Base-by-base conservation (phyloP, 169 alveolate species). In the Plasmodium berghei region DNA sequence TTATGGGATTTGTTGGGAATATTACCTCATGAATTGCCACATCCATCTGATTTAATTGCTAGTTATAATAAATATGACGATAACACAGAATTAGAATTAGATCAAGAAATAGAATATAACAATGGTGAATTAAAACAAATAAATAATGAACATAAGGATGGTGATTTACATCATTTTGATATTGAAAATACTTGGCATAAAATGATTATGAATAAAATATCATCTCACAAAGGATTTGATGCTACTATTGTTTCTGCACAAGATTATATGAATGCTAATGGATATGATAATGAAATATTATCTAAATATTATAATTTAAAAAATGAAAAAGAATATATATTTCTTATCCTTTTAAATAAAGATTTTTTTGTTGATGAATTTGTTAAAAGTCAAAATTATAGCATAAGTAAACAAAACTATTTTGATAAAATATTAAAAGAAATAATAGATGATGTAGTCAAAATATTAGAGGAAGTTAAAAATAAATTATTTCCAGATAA, bases 11-110 rank as follows among this genome's bases (percentile, higher is more conserved):
- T 66, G 2, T 46, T 83, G 8, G 70, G 70, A 3, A 54, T 83
- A 0, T 18, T 83, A 59, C 90, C 90, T 5, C 83, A 83, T 54
- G 86, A 83, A 49, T 45, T 83, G 26, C 90, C 90, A 1, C 90
- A 83, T 49, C 90, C 90, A 14, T 83, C 90, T 10, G 18, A 69
- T 2, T 22, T 83, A 18, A 70, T 83, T 8, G 22, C 69, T 71
- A 40, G 72, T 0, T 83, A 83, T 45, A 58, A 58, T 12, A 54
- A 24, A n/a, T 8, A 46, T 12, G 63, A 12, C 42, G 42, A 28
- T 1, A 2, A 28, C 40, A 28, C 1, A 28, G 40, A 28, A 28
- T 28, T 28, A 28, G 40, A 28, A 28, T 28, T 28, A 28, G 42
- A 18, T 5, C 52, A 52, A 24, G 16, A 8, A 9, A 67, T 0